Evolutionary conservation across 31 red algal genomes (phyloP).

Genomic region (Odonthalia washingtoniensis): DNA sequence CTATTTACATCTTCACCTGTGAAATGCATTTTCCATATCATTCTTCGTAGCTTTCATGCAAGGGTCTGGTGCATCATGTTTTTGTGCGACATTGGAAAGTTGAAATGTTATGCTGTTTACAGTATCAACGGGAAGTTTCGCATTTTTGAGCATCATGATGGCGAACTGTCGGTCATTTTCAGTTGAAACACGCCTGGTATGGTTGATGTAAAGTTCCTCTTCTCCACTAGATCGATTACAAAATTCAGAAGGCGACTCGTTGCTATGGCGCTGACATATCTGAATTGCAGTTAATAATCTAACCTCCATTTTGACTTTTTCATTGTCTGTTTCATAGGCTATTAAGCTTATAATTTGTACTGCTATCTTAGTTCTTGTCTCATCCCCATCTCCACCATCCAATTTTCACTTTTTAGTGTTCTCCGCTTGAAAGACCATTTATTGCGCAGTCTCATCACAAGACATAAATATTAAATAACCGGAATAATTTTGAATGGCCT

Average conservation of each 20-base stretch:
- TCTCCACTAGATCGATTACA: conserved; percentile 30
- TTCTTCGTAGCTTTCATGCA: conserved; percentile 16
- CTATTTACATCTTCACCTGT: not conserved
- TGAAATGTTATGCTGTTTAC: conserved; percentile 46
- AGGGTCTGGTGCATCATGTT: not conserved
- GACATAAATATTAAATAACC: conserved; percentile 21
- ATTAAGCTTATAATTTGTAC: conserved; percentile 39
- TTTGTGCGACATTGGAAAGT: conserved; percentile 11
- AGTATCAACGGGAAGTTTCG: conserved; percentile 30
- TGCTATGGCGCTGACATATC: not conserved
- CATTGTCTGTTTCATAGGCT: conserved; percentile 33
- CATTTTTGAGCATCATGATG: conserved; percentile 37
- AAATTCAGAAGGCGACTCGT: conserved; percentile 9
- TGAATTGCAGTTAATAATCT: conserved; percentile 30
- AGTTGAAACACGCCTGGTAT: not conserved
- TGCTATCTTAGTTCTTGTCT: conserved; percentile 4
- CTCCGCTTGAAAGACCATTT: conserved; percentile 10
- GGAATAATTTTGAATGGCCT: conserved; percentile 34
- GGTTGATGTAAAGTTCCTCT: conserved; percentile 36
- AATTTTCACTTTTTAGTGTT: not conserved
- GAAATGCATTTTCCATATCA: not conserved
- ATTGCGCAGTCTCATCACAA: conserved; percentile 24
- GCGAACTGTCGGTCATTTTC: conserved; percentile 41
- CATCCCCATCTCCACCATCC: not conserved
- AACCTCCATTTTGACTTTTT: conserved; percentile 8